phyloP scores from a whole-genome alignment of 208 protist genomes.

The Angomonas desouzai region DNA sequence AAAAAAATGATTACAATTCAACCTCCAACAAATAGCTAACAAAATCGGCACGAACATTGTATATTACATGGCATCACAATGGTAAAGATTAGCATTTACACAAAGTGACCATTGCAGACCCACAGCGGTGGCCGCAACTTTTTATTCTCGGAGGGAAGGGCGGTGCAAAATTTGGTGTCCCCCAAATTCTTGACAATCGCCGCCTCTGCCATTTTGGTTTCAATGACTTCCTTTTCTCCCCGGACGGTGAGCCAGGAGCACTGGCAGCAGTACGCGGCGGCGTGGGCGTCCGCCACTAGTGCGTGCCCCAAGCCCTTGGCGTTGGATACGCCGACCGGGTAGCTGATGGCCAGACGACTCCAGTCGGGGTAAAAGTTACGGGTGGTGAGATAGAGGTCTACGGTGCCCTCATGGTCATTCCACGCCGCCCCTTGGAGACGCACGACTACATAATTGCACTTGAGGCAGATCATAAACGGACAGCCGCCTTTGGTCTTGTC shows the following conservation, averaged over 20 bases:
- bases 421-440: conserved; percentile 76
- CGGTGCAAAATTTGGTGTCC: conserved; percentile 41
- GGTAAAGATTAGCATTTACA: not conserved
- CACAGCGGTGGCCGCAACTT: conserved; percentile 67
- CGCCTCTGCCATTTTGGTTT: conserved; percentile 49
- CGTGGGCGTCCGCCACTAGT: conserved; percentile 20
- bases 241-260: conserved; percentile 80
- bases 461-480: conserved; percentile 54
- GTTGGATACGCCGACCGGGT: conserved; percentile 38
- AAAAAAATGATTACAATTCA: too few relatives aligned
- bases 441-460: conserved; percentile 75
- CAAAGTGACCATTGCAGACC: conserved; percentile 61
- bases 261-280: conserved; percentile 85
- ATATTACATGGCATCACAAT: not conserved
- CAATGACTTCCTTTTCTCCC: conserved; percentile 33
- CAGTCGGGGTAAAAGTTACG: conserved; percentile 89
- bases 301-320: conserved; percentile 20
- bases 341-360: conserved; percentile 56
- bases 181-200: conserved; percentile 13
- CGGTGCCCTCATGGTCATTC: conserved; percentile 39
- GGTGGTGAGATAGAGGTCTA: conserved; percentile 78
- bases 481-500: conserved; percentile 47
- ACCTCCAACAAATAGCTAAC: too few relatives aligned
- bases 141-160: conserved; percentile 40
- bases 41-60: not conserved